Evolutionary conservation across 2,329 filamentous ascomycete genomes (phyloP).

Genomic region (Diplocarpon rosae): DNA sequence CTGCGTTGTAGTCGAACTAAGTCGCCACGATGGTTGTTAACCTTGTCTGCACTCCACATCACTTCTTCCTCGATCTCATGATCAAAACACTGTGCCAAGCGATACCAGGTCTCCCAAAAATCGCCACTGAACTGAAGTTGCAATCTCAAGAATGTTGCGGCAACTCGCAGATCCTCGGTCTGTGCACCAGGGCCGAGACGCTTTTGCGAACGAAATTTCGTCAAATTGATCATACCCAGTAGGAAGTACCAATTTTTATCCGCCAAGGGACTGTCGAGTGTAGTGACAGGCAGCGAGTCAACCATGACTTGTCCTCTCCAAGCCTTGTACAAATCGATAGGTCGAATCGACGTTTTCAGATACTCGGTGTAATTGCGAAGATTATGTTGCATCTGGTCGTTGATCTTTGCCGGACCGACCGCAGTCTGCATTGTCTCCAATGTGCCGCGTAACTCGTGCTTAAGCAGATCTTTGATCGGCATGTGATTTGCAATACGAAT

Average conservation of each 20-base stretch:
- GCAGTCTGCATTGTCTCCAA: conserved; percentile 91
- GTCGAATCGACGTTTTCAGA: conserved; percentile 74
- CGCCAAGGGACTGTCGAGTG: conserved; percentile 60
- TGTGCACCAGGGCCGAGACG: conserved; percentile 27
- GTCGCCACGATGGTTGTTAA: conserved; percentile 29
- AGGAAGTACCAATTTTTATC: conserved; percentile 87
- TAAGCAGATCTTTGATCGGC: conserved; percentile 81
- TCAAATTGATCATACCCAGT: conserved; percentile 76
- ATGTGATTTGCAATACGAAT: conserved; percentile 71
- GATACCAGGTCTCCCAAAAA: conserved; percentile 33
- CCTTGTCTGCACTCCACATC: conserved; percentile 31
- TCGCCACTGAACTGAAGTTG: conserved; percentile 28
- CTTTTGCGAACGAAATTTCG: conserved; percentile 52
- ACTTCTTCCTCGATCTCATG: conserved; percentile 31
- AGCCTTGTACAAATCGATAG: conserved; percentile 68
- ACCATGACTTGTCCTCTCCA: conserved; percentile 67
- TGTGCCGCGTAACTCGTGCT: conserved; percentile 78
- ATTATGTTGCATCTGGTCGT: conserved; percentile 77
- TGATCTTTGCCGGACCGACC: conserved; percentile 68
- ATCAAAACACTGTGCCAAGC: conserved; percentile 31
- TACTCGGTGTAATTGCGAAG: conserved; percentile 71
- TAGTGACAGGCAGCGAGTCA: conserved; percentile 58
- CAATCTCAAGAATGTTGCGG: conserved; percentile 29
- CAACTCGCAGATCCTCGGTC: conserved; percentile 29
- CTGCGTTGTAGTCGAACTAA: conserved; percentile 28